A percentile compares a stretch with the other conserved stretches of the same genome.
These are phyloP conservation scores for Leccinum variabile DNA, from an alignment of 1,284 basidiomycete genomes.

Conservation along the genomic window DNA sequence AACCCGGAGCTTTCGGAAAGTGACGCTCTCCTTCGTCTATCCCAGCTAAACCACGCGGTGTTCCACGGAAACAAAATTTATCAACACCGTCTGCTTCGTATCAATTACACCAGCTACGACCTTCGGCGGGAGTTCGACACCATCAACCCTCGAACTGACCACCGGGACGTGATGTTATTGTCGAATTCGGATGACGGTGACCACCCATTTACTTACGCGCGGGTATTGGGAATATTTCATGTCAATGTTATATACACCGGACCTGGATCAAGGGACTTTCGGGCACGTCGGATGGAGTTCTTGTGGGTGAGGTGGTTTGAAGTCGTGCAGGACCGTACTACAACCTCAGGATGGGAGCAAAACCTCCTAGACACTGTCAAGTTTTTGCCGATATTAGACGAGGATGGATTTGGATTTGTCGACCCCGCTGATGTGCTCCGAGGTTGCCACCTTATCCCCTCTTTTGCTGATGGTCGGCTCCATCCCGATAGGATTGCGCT, in stretches of 20 bases:
- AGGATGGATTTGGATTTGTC: not conserved
- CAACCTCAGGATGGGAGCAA: not conserved
- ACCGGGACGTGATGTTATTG: not conserved
- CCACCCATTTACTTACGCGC: not conserved
- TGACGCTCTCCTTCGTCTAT: not conserved
- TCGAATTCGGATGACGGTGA: not conserved
- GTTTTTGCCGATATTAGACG: constrained; percentile 6
- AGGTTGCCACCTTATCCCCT: too few species aligned
- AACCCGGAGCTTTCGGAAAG: not conserved
- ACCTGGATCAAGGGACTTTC: not conserved
- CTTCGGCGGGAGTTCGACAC: not conserved
- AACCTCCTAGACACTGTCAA: too few species aligned
- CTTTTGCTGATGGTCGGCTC: too few species aligned
- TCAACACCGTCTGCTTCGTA: not conserved
- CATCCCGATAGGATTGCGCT: too few species aligned
- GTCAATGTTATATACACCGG: not conserved
- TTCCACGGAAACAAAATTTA: not conserved
- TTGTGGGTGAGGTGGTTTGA: not conserved
- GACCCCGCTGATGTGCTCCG: too few species aligned
- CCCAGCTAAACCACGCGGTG: not conserved
- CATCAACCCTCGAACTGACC: not conserved
- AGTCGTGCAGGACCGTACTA: not conserved
- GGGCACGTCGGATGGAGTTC: not conserved
- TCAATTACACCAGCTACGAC: not conserved
- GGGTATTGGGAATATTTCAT: not conserved